phyloP scores from a whole-genome alignment of 768 basidiomycete genomes.

The Scleroderma citrinum region DNA sequence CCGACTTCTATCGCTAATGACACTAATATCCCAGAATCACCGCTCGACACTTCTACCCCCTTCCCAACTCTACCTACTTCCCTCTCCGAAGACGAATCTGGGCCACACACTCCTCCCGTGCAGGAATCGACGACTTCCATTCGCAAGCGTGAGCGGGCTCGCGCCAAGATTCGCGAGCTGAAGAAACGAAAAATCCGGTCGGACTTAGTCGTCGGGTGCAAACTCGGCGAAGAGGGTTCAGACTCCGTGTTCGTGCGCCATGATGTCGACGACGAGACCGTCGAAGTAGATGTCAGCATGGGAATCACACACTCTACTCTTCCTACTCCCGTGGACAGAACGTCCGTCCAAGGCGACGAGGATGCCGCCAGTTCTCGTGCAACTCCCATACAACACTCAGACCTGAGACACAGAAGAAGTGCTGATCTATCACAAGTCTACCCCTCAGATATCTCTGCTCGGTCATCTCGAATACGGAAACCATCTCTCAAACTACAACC shows the following conservation, averaged over 20 bases:
- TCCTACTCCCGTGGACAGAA: constrained; percentile 8
- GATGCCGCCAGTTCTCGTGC: constrained; percentile 10
- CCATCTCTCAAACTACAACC: constrained; percentile 26
- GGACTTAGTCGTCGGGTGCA: constrained; percentile 28
- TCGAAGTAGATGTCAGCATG: constrained; percentile 50
- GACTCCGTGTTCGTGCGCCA: constrained; percentile 48
- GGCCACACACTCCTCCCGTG: constrained; percentile 3
- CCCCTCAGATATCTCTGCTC: constrained; percentile 6
- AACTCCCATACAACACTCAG: constrained; percentile 1
- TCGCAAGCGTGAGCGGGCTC: constrained; percentile 38
- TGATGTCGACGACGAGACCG: constrained; percentile 56
- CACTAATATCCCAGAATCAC: constrained; percentile 17
- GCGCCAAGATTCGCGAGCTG: constrained; percentile 48
- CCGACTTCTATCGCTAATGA: constrained; percentile 22
- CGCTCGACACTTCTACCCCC: constrained; percentile 16
- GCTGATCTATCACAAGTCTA: neutral
- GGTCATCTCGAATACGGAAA: constrained; percentile 23
- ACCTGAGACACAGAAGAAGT: constrained; percentile 1
- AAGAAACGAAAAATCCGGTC: constrained; percentile 45
- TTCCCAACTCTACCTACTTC: constrained; percentile 17
- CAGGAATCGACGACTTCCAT: constrained; percentile 13
- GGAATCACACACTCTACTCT: constrained; percentile 25
- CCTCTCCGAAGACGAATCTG: constrained; percentile 26
- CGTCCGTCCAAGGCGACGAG: constrained; percentile 7
- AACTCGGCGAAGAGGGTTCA: constrained; percentile 21